Conservation (phyloP, 176 grass and related monocot genomes). For the Zizania latifolia region DNA sequence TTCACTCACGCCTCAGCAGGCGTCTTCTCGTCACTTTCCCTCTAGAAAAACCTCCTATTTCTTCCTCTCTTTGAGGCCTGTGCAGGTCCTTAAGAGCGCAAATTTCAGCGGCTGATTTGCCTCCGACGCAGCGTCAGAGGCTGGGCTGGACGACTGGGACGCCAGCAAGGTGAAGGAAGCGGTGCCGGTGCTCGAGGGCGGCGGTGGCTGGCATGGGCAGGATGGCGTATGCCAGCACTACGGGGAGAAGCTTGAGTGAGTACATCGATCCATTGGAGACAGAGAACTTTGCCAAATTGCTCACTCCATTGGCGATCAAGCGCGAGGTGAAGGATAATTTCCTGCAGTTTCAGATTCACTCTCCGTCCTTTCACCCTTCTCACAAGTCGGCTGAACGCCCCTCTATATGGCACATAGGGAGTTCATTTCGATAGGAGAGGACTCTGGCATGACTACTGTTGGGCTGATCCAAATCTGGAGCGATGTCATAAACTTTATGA, state of each 20-base stretch:
- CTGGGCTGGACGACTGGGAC: slow-evolving; percentile 54
- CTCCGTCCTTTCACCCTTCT: not conserved
- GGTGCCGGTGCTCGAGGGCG: slow-evolving; percentile 45
- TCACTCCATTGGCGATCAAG: slow-evolving; percentile 45
- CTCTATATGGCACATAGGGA: too few species aligned
- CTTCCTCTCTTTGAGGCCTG: slow-evolving; percentile 64
- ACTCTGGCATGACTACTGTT: not conserved
- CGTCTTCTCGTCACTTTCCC: not conserved
- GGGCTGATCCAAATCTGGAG: not conserved
- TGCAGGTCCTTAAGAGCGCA: slow-evolving; percentile 87
- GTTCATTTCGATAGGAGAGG: not conserved
- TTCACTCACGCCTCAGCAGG: not conserved
- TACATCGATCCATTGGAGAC: slow-evolving; percentile 84
- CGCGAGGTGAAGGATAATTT: slow-evolving; percentile 60
- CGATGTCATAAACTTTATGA: not conserved
- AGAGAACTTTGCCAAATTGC: slow-evolving; percentile 53
- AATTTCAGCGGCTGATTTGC: slow-evolving; percentile 86
- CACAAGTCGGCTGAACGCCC: not conserved
- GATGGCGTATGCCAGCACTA: slow-evolving; percentile 53
- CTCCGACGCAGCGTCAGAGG: slow-evolving; percentile 32
- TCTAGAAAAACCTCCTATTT: not conserved
- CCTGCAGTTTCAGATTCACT: slow-evolving; percentile 49
- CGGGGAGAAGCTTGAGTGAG: slow-evolving; percentile 65
- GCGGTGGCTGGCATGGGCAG: slow-evolving; percentile 84
- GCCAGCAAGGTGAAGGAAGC: slow-evolving; percentile 54